A percentile compares a stretch with the other conserved stretches of the same genome.
Conservation (phyloP, 345 rosid genomes). For the Viola odorata region DNA sequence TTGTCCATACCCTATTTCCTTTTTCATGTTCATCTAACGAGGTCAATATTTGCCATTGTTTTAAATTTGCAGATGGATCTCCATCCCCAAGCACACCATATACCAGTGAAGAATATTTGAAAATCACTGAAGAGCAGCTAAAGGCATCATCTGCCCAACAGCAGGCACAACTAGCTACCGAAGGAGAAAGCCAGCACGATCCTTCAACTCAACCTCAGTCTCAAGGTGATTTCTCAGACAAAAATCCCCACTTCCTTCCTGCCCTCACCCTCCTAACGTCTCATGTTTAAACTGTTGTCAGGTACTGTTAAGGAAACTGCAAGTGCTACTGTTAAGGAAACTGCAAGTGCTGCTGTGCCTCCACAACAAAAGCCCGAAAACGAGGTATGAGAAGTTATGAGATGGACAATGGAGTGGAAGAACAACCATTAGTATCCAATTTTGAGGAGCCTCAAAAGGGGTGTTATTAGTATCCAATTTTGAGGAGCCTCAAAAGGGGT, state of each 20-base stretch:
- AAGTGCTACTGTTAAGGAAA: too few relatives aligned
- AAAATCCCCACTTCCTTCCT: neutral
- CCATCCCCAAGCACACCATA: constrained; percentile 45
- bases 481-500: too few relatives aligned
- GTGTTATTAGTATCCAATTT: too few relatives aligned
- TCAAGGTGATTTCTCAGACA: constrained; percentile 20
- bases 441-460: neutral
- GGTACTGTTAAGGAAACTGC: constrained; percentile 39
- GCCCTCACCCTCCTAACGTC: neutral
- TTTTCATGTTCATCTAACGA: neutral
- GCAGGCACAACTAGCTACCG: constrained; percentile 24
- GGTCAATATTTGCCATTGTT: constrained; percentile 2
- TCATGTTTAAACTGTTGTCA: constrained; percentile 17
- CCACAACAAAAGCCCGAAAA: constrained; percentile 46
- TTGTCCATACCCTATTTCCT: neutral
- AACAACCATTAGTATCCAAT: too few relatives aligned
- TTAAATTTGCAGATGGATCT: constrained; percentile 47
- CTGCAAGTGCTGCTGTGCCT: constrained; percentile 31
- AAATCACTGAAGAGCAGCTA: constrained; percentile 80
- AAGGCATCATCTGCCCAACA: constrained; percentile 45
- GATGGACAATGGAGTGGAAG: neutral
- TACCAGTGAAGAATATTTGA: constrained; percentile 69
- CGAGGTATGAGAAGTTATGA: constrained; percentile 19
- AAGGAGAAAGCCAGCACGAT: constrained; percentile 30
- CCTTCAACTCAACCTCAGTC: constrained; percentile 31